A percentile compares a stretch with the other conserved stretches of the same genome.
Conservation (phyloP, 2,329 filamentous ascomycete species). For the Alternaria sp. region DNA sequence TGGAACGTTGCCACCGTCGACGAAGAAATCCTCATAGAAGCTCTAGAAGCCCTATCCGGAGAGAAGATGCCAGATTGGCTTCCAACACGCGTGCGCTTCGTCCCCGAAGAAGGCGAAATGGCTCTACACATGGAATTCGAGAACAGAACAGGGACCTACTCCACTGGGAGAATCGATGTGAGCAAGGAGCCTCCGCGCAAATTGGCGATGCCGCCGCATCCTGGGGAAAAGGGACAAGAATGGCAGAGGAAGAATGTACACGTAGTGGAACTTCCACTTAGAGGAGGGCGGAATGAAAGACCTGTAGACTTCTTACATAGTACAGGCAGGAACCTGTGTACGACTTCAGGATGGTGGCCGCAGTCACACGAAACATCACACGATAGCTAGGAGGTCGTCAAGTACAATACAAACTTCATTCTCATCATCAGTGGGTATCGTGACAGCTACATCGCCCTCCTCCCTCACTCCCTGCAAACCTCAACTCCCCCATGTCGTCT, state of each 20-base stretch:
- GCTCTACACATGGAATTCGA: constrained; percentile 40
- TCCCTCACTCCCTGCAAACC: background rate
- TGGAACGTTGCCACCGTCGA: constrained; percentile 32
- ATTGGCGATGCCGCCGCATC: background rate
- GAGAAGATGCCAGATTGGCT: constrained; percentile 39
- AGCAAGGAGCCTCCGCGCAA: constrained; percentile 5
- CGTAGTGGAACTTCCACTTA: constrained; percentile 5
- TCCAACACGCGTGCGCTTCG: constrained; percentile 34
- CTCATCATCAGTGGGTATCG: background rate
- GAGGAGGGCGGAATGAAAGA: background rate
- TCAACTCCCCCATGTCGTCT: background rate
- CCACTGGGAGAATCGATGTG: constrained; percentile 12
- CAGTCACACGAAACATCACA: constrained; percentile 10
- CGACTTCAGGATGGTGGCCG: constrained; percentile 32
- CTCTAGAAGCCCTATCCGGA: constrained; percentile 33
- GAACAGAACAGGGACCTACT: constrained; percentile 16
- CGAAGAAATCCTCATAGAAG: constrained; percentile 27
- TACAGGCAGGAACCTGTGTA: constrained; percentile 29
- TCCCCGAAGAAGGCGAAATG: constrained; percentile 37
- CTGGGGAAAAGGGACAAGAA: background rate
- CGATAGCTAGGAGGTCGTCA: background rate
- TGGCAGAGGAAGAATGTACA: constrained; percentile 10
- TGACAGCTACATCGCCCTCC: background rate
- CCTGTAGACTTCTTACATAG: constrained; percentile 24
- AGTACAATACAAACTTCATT: background rate